Percentiles rank a stretch among this genome's conserved stretches.
phyloP scores from a whole-genome alignment of 2,329 filamentous ascomycete genomes.

The Teratosphaeria viscida region DNA sequence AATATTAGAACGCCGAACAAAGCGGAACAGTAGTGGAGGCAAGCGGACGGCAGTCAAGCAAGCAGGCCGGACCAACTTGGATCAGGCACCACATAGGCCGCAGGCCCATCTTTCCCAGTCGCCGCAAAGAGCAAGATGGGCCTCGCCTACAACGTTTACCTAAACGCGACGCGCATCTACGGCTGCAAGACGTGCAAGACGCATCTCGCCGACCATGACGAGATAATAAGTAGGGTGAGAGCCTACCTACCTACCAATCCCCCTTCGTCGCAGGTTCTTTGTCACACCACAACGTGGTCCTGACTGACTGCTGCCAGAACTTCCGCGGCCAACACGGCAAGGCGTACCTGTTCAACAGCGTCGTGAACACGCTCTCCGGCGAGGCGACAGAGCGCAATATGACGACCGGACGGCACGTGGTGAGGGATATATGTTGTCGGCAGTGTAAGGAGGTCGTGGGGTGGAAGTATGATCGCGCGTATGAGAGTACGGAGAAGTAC shows the following conservation, averaged over 20 bases:
- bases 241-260: no score
- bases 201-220: slow-evolving; percentile 87
- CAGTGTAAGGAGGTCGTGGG: slow-evolving; percentile 89
- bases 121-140: slow-evolving; percentile 15
- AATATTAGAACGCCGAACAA: background rate
- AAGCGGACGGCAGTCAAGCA: background rate
- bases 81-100: background rate
- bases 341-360: slow-evolving; percentile 87
- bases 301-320: slow-evolving; percentile 49
- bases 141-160: slow-evolving; percentile 40
- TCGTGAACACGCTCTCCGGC: slow-evolving; percentile 79
- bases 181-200: slow-evolving; percentile 88
- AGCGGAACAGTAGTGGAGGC: background rate
- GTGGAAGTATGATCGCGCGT: slow-evolving; percentile 99
- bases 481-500: slow-evolving; percentile 85
- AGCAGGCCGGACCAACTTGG: background rate
- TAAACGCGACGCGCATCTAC: slow-evolving; percentile 69
- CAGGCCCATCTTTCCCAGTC: background rate
- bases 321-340: slow-evolving; percentile 98
- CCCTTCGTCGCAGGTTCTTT: no score
- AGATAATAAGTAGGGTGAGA: slow-evolving; percentile 84
- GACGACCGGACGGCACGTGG: slow-evolving; percentile 91
- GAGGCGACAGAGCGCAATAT: slow-evolving; percentile 92
- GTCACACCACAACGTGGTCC: no score
- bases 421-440: slow-evolving; percentile 82